Evolutionary conservation across 106 monocot species (phyloP).

Genomic region (Dendrobium chrysotoxum): DNA sequence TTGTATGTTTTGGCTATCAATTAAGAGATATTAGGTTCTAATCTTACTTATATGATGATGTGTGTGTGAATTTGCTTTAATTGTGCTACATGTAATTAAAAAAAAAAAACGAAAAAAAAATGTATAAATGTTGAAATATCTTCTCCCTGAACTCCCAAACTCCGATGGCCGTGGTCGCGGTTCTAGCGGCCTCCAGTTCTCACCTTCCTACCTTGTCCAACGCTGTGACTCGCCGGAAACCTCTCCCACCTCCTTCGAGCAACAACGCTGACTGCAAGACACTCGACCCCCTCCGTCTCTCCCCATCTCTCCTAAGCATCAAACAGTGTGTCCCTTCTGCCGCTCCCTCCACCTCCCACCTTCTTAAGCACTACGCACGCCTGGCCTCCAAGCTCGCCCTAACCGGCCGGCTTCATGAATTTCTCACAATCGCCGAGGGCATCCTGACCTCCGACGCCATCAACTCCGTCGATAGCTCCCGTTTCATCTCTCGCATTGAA

Average conservation of each 20-base stretch:
- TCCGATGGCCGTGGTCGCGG: not conserved
- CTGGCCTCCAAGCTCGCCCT: constrained; percentile 2
- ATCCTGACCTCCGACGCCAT: not conserved
- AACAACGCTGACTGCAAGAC: not conserved
- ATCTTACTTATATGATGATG: no score
- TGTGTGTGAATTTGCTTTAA: no score
- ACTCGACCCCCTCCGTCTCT: not conserved
- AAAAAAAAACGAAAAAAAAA: no score
- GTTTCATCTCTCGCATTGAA: not conserved
- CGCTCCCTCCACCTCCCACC: not conserved
- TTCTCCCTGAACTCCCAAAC: not conserved
- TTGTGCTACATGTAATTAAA: no score
- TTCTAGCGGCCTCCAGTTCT: not conserved
- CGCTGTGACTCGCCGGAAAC: not conserved
- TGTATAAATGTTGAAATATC: no score
- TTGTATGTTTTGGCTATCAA: no score
- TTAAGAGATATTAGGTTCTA: no score
- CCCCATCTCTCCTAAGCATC: not conserved
- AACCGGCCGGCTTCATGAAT: not conserved
- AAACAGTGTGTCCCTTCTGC: not conserved
- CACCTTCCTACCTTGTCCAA: not conserved
- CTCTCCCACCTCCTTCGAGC: not conserved
- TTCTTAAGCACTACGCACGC: not conserved
- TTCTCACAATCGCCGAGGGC: not conserved
- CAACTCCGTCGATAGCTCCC: not conserved